Base-by-base conservation (phyloP, 2,329 filamentous ascomycete genomes). In the Pestalotiopsis sp. region DNA sequence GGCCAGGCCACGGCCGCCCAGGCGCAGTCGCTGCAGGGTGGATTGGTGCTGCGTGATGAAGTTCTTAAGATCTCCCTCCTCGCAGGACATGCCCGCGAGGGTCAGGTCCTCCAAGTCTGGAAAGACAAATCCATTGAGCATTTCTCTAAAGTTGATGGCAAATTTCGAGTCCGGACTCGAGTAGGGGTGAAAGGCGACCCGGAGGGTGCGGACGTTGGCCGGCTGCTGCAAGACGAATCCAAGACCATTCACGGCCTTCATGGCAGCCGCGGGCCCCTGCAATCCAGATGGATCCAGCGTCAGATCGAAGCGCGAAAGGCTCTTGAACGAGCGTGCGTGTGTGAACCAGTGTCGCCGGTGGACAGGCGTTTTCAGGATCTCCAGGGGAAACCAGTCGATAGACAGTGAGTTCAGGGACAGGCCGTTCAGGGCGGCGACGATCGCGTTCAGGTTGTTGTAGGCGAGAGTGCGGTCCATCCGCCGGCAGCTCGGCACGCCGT, bases 1-100 rank as follows among this genome's bases (percentile, higher is more conserved):
- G 55, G 79, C 80, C 13, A 82, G 72, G 4, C 83, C 84, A 20
- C 79, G 77, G 3, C 83, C 83, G 20, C 84, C 85, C 11, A 87
- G 78, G 3, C 82, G 81, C 7, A 86, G 73, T 1, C 80, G 78
- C 59, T 76, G 73, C 36, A 86, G 76, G 0, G 80, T 81, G 4
- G 74, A 60, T 12, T 78, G 78, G 69, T 85, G 83, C 3, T 79
- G 73, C 20, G 79, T 72, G 25, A 86, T 68, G 69, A 86, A 86
- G 5, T 76, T 71, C 23, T 78, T 79, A 20, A 86, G 79, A 66
- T 83, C 81, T 4, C 79, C 76, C 72, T 85, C 83, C 57, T 81
- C 80, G 72, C 80, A 82, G 1, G 79, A 78, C 20, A 86, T 75
- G 59, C 82, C 82, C 71, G 83, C 80, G 2, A 86, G 76, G 27